These are phyloP conservation scores for Zasmidium angulare DNA, from an alignment of 2,329 filamentous ascomycete genomes.

Conservation along the genomic window DNA sequence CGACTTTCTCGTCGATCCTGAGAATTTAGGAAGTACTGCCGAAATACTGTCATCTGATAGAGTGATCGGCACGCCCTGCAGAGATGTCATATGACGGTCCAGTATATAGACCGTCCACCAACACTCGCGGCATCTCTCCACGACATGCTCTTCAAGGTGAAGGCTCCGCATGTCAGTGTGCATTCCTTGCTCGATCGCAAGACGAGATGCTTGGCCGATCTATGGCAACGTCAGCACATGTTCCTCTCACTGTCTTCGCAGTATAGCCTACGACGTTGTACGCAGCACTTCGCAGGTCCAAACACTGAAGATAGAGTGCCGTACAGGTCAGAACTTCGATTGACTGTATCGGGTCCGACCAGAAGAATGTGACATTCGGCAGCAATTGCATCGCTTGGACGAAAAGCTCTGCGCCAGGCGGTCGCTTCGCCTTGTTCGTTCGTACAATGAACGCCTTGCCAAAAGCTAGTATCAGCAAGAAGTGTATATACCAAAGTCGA, in stretches of 20 bases:
- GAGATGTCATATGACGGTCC: conserved; percentile 54
- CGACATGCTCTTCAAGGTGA: conserved; percentile 41
- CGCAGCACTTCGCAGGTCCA: conserved; percentile 50
- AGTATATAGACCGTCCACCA: conserved; percentile 59
- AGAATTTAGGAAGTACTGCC: conserved; percentile 47
- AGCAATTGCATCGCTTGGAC: conserved; percentile 47
- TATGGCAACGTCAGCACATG: conserved; percentile 23
- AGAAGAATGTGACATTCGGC: conserved; percentile 43
- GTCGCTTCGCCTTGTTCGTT: conserved; percentile 37
- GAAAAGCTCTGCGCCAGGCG: conserved; percentile 51
- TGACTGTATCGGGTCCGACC: conserved; percentile 46
- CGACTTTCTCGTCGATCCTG: conserved; percentile 40
- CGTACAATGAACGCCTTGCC: conserved; percentile 53
- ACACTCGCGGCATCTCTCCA: conserved; percentile 50
- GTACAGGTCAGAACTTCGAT: conserved; percentile 54
- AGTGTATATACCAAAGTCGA: conserved; percentile 55
- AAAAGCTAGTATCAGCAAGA: conserved; percentile 55
- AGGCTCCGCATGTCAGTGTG: conserved; percentile 52
- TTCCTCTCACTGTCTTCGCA: too few species aligned
- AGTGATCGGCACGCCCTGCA: conserved; percentile 54
- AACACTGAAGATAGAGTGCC: conserved; percentile 53
- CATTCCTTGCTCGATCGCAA: conserved; percentile 52
- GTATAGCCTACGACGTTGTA: conserved; percentile 38
- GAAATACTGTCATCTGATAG: conserved; percentile 54
- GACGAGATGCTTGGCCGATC: conserved; percentile 54